Base-by-base conservation (phyloP, 352 stramenopile species). In the Phytopythium helicoides region DNA sequence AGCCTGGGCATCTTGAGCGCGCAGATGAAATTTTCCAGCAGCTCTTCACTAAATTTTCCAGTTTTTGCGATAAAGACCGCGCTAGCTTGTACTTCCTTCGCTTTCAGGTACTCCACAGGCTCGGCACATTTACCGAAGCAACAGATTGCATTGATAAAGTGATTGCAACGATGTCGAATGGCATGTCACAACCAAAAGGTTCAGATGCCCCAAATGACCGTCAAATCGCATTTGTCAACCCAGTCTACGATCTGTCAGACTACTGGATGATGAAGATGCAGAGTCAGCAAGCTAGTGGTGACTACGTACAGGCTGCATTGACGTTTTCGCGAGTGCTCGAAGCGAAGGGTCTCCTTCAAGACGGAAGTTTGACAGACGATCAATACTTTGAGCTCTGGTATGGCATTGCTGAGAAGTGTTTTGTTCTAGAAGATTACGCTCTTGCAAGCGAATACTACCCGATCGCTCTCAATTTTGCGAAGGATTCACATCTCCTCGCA, bases 261-360 rank as follows among this genome's bases (percentile, higher is more conserved):
- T 88, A 87, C 44, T 52, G 68, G 7, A 48, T 90, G 46, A 88
- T 90, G 74, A 36, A 87, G 22, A 73, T 87, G 72, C 70, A 86
- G 36, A 81, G 73, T 28, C 80, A 88, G 37, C 76, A 90, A 39
- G 61, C 60, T 4, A 79, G 66, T 36, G 75, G 76, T 0, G 75
- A 90, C 45, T 86, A 75, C 46, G 37, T 81, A 4, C 58, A 69
- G n/a, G 75, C 80, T 26, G 74, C 76, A 1, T 47, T 64, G 25
- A 85, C 68, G 8, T 76, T 90, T 26, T 56, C 68, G 12, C 52
- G 60, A 1, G 53, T 87, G 19, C 51, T 90, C 9, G 62, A 67
- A 19, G 42, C 46, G 18, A 73, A 71, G 23, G 47, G 40, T 2
- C 51, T 71, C 8, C 46, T 58, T 11, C 64, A 76, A 23, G 66